Percentiles rank a stretch among this genome's conserved stretches.
phyloP scores from a whole-genome alignment of 352 stramenopile genomes.

The Lagenidium sp. region DNA sequence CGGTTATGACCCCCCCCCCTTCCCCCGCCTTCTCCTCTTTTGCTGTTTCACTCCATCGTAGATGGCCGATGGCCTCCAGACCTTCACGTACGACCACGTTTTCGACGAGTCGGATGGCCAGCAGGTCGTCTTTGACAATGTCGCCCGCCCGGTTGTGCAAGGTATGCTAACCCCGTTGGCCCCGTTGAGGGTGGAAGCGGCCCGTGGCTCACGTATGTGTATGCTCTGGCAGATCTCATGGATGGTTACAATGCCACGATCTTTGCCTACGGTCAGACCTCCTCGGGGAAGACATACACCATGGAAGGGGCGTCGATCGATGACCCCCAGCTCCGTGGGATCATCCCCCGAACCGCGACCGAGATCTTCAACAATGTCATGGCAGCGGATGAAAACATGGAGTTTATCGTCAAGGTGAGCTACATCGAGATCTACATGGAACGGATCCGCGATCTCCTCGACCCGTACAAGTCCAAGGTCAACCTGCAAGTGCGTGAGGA shows the following conservation, averaged over 20 bases:
- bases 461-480: constrained; percentile 86
- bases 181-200: no score
- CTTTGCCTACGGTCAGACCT: constrained; percentile 91
- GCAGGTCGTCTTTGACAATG: constrained; percentile 83
- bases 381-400: constrained; percentile 84
- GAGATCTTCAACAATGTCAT: constrained; percentile 86
- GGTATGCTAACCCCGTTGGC: constrained; percentile 44
- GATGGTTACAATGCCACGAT: constrained; percentile 92
- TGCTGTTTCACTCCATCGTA: constrained; percentile 3
- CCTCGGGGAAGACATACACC: constrained; percentile 84
- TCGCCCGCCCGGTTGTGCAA: constrained; percentile 83
- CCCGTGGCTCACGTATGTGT: constrained; percentile 6
- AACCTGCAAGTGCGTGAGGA: constrained; percentile 90
- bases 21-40: constrained; percentile 3
- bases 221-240: constrained; percentile 75
- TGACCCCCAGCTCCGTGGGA: constrained; percentile 73
- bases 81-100: constrained; percentile 87
- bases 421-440: constrained; percentile 98
- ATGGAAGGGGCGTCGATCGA: constrained; percentile 86
- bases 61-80: constrained; percentile 48
- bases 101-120: constrained; percentile 81
- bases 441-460: constrained; percentile 89
- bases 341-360: constrained; percentile 84
- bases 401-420: constrained; percentile 90
- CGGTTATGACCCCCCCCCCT: not conserved